Base-by-base conservation (phyloP, 2,329 filamentous ascomycete genomes). In the Rhynchosporium secalis region DNA sequence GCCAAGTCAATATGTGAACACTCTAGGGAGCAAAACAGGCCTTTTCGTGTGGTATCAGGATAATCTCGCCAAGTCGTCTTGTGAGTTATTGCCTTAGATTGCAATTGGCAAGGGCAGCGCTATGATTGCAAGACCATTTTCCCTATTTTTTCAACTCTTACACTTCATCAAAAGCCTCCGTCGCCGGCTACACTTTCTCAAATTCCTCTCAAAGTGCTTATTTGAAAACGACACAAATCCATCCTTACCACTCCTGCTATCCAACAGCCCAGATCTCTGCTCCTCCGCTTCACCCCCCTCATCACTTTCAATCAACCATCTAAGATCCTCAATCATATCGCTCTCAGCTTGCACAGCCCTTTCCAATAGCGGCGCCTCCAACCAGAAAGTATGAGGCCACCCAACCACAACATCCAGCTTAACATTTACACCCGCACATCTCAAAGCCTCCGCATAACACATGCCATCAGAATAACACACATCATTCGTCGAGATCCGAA, bases 321-420 rank as follows among this genome's bases (percentile, higher is more conserved):
- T 70, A 57, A 80, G 60, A 0, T 78, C 79, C 12, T 74, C 65
- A 20, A 80, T 36, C 75, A 80, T 78, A 48, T 73, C 74, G 65
- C 65, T 68, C 55, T 83, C 80, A 8, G 77, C 78, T 65, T 73
- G 68, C 15, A 77, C 66, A 5, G 79, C 77, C 66, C 74, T 72
- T 12, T 75, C 69, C 67, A 81, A 67, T 61, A 62, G 71, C 40
- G 78, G 79, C 26, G 76, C 76, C 71, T 78, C 76, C 62, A 83
- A 68, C 81, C 81, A 83, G 67, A 81, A 83, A 7, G 81, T 83
- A 72, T 83, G 81, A 20, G 80, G 80, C 75, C 77, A 82, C 8
- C 80, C 80, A 59, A 68, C 63, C 33, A 80, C 74, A 2, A 81
- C 74, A 65, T 79, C 75, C 6, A 80, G 68, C 61, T 69, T 74